phyloP scores from a whole-genome alignment of 1,139 yeast genomes.

The Zygoascus meyerae region DNA sequence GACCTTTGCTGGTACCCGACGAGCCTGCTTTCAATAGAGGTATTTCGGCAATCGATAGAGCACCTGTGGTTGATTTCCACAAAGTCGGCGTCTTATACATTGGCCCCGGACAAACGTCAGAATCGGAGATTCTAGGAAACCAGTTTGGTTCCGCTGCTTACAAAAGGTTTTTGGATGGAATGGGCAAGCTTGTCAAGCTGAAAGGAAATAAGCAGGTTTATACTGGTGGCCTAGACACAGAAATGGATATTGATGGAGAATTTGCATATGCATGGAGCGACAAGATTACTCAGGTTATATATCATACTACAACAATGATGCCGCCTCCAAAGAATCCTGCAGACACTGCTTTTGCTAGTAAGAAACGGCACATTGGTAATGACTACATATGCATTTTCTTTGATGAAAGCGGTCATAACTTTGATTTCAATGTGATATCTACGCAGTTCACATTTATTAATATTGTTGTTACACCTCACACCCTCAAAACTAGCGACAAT shows the following conservation, averaged over 20 bases:
- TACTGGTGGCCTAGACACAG: slow-evolving; percentile 76
- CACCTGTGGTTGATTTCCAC: slow-evolving; percentile 74
- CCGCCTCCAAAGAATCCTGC: slow-evolving; percentile 41
- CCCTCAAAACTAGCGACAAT: slow-evolving; percentile 24
- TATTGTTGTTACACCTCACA: slow-evolving; percentile 68
- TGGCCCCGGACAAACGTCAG: slow-evolving; percentile 59
- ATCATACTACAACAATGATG: slow-evolving; percentile 81
- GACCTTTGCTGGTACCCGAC: slow-evolving; percentile 41
- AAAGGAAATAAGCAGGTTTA: slow-evolving; percentile 53
- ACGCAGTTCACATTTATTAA: slow-evolving; percentile 81
- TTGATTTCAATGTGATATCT: slow-evolving; percentile 64
- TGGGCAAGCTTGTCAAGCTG: slow-evolving; percentile 57
- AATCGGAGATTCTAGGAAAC: slow-evolving; percentile 60
- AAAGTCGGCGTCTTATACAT: slow-evolving; percentile 75
- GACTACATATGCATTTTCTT: slow-evolving; percentile 74
- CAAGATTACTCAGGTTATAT: slow-evolving; percentile 63
- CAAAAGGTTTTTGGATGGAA: slow-evolving; percentile 48
- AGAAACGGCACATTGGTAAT: slow-evolving; percentile 84
- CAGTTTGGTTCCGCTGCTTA: slow-evolving; percentile 59
- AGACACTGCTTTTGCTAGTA: slow-evolving; percentile 47
- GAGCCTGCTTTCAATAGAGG: slow-evolving; percentile 55
- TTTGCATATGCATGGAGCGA: slow-evolving; percentile 71
- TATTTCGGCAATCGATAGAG: slow-evolving; percentile 59
- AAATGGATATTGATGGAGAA: slow-evolving; percentile 65
- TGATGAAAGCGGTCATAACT: slow-evolving; percentile 65